phyloP scores from a whole-genome alignment of 768 basidiomycete genomes.

The Lactifluus rugatus region DNA sequence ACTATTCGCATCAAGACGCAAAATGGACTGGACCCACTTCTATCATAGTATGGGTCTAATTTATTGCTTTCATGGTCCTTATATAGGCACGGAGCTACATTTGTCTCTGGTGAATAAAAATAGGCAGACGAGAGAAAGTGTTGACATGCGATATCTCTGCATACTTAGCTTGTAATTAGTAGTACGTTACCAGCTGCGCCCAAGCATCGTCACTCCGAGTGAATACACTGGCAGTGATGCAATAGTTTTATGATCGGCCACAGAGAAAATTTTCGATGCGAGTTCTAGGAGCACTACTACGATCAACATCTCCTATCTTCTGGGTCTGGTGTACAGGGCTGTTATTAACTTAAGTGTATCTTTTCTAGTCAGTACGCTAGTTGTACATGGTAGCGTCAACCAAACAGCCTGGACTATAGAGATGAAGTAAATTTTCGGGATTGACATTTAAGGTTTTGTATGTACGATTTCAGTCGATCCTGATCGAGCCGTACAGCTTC shows the following conservation, averaged over 20 bases:
- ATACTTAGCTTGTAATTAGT: too few relatives aligned
- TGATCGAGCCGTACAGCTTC: conserved; percentile 71
- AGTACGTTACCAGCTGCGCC: too few relatives aligned
- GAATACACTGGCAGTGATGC: background rate
- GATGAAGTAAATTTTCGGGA: background rate
- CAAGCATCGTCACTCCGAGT: background rate
- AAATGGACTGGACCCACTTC: background rate
- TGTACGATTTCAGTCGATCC: conserved; percentile 44
- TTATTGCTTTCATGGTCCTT: too few relatives aligned
- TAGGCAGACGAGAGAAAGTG: background rate
- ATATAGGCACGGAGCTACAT: too few relatives aligned
- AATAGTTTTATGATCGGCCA: background rate
- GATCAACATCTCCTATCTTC: background rate
- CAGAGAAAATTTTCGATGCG: background rate
- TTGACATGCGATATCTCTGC: too few relatives aligned
- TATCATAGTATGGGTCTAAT: too few relatives aligned
- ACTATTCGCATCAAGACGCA: background rate
- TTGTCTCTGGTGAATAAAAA: too few relatives aligned
- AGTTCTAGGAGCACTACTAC: background rate
- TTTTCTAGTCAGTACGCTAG: background rate
- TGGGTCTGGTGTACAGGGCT: background rate
- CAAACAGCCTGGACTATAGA: background rate
- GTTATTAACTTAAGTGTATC: background rate
- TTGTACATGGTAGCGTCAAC: background rate
- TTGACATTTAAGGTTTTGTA: background rate